Evolutionary conservation across 139 green algal species (phyloP), one percentile per base, ranked within the genome.

Genomic region (Trebouxia sp.): DNA sequence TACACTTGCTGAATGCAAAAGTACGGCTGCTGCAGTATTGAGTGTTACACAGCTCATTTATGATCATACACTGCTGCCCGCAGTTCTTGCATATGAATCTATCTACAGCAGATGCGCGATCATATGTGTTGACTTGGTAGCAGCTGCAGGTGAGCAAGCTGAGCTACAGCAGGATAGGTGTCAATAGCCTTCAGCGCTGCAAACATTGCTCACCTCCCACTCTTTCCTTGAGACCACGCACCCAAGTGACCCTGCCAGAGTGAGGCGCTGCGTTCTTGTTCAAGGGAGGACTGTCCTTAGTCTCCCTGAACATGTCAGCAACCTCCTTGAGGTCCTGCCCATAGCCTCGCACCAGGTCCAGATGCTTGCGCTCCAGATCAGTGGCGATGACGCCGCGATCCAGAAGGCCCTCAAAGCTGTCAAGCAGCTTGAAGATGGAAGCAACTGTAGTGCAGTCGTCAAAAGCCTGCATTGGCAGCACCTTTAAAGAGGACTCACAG

Each of bases 391-490:
- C 90, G 41, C 94, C 89, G 35, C 95, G 90, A 37, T 98, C 92
- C 45, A 97, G 87, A 55, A 97, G 86, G 24, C 91, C 91, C 84
- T 97, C 93, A 82, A 97, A 97, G 74, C 85, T 88, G 41, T 97
- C 94, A 32, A 97, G 86, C 72, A 97, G 91, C 89, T 97, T 97
- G 91, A 98, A 97, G 26, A 92, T 93, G 38, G 85, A 85, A 26
- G 78, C 82, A 30, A 97, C 89, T 4, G 92, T 97, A 43, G 90
- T 90, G 86, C 91, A 94, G 82, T 95, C 91, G 69, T 96, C 91
- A 84, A 96, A 94, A 1, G 90, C 93, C 91, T 94, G 84, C 45
- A 78, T 22, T 30, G 50, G 22, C 22, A 77, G 69, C 69, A 12
- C 39, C 10, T 32, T 14, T 14, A 10, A 50, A n/a, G 35, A 43